Evolutionary conservation across 768 basidiomycete species (phyloP), one percentile per base, ranked within the genome.

Genomic region (Heimioporus sp.): DNA sequence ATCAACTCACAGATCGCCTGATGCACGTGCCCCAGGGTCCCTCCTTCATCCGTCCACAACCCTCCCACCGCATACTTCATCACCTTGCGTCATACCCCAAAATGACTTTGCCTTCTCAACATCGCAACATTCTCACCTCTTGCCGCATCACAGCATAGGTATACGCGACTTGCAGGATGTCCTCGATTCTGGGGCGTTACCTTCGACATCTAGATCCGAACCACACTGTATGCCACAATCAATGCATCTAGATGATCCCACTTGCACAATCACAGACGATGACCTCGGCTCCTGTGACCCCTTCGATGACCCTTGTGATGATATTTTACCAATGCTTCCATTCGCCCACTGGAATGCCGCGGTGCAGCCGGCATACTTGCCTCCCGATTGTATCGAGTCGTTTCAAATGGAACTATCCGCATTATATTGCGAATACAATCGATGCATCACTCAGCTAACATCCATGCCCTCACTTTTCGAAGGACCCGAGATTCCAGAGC

Each of bases 341-440:
- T 64, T 53, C 16, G 57, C 56, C 43, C 54, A 55, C 43, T 68
- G 66, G 65, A 63, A 59, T 16, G 8, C 56, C 51, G 57, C 50
- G 20, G 65, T 64, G 10, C 63, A 66, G 35, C 41, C 43, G 43
- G 30, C 58, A 17, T 13, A 48, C 35, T 46, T 43, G 17, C 41
- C 19, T 9, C 54, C 54, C 10, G 51, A 49, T 35, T 53, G 53
- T n/a, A n/a, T 68, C 40, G 69, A 73, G 37, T 55, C 50, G 17
- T 56, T 82, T 38, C 56, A 69, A 24, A 62, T 56, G 16, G 62
- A 73, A 34, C 57, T 87, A 10, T 69, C 72, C n/a, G 62, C 71
- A 16, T 66, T 84, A 10, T 85, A 81, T 59, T 59, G 71, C 36
- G 74, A 78, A 51, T 85, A 79, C 48, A 74, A 69, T 19, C 72